phyloP scores from a whole-genome alignment of 106 monocot species.

The Platanthera zijinensis region DNA sequence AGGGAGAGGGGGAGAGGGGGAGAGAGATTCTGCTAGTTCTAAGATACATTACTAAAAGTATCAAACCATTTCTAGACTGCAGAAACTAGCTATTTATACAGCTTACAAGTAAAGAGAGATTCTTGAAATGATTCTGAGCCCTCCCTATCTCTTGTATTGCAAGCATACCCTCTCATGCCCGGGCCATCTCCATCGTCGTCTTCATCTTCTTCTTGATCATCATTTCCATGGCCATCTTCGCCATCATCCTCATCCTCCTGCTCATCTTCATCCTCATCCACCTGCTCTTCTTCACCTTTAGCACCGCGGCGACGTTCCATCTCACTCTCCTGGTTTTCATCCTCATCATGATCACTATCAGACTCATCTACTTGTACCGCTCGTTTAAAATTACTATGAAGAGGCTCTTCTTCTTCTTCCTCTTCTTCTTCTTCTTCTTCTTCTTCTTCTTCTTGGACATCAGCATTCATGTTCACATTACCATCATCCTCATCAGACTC shows the following conservation, averaged over 20 bases:
- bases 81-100: not conserved
- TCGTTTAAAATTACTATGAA: conserved; percentile 3
- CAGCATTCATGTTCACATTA: not conserved
- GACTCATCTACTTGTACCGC: not conserved
- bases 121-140: conserved; percentile 3
- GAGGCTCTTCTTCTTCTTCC: not conserved
- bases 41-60: not conserved
- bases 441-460: not conserved
- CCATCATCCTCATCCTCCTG: not conserved
- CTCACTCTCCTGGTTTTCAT: not conserved
- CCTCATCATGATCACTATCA: not conserved
- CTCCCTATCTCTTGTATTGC: conserved; percentile 6
- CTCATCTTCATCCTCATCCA: not conserved
- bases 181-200: not conserved
- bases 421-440: not conserved
- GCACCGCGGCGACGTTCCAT: not conserved
- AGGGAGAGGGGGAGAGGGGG: not conserved
- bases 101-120: conserved; percentile 8
- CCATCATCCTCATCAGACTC: not conserved
- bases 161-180: conserved; percentile 1
- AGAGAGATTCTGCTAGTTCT: not conserved
- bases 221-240: not conserved
- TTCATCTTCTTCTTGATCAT: not conserved
- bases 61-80: not conserved
- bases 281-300: not conserved